Conservation (phyloP, 768 basidiomycete species). For the Gymnopilus dilepis region DNA sequence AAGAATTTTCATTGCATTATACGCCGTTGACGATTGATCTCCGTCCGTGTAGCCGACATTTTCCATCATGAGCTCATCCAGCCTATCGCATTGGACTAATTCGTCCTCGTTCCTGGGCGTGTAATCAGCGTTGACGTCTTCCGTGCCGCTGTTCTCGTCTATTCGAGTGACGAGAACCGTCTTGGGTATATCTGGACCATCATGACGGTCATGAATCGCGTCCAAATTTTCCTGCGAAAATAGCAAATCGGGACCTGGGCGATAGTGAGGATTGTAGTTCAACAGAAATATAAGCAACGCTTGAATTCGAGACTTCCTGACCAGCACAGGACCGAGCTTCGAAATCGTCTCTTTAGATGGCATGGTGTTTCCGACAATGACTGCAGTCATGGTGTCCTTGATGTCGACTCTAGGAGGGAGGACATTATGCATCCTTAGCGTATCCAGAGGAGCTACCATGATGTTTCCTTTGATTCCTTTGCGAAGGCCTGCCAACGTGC, state of each 20-base stretch:
- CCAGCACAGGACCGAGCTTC: not conserved
- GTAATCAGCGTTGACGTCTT: not conserved
- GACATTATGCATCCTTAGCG: not conserved
- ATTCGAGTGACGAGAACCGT: not conserved
- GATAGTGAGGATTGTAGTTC: not conserved
- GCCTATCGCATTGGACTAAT: not conserved
- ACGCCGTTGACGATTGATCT: not conserved
- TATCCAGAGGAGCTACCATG: not conserved
- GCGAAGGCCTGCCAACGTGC: not conserved
- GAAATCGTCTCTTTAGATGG: not conserved
- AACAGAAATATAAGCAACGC: not conserved
- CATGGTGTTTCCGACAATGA: not conserved
- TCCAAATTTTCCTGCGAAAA: not conserved
- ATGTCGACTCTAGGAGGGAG: not conserved
- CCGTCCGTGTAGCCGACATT: not conserved
- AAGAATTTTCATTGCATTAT: conserved; percentile 12
- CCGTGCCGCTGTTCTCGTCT: not conserved
- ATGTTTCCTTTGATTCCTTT: not conserved
- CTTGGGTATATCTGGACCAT: not conserved
- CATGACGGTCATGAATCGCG: not conserved
- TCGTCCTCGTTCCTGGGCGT: not conserved
- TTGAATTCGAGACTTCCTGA: not conserved
- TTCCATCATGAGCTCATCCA: not conserved
- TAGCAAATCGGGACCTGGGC: not conserved
- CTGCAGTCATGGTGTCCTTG: not conserved